Evolutionary conservation across 129 eudicot species (phyloP).

Genomic region (Flaveria trinervia): DNA sequence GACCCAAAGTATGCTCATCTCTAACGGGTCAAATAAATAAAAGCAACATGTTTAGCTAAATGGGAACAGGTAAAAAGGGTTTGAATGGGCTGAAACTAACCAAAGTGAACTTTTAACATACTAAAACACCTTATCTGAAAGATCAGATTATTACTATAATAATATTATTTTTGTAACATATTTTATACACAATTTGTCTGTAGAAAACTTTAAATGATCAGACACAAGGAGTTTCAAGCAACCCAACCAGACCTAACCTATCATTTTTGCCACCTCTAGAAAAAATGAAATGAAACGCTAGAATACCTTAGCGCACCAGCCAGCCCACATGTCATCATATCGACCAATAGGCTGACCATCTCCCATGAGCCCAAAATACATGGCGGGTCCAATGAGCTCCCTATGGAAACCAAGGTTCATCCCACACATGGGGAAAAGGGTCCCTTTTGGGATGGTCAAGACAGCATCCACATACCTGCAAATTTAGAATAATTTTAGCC

Average conservation of each 20-base stretch:
- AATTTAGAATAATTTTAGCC: not conserved
- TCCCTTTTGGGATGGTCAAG: conserved; percentile 67
- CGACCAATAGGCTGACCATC: conserved; percentile 82
- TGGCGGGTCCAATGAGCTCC: conserved; percentile 76
- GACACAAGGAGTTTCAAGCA: not conserved
- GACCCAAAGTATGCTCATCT: not conserved
- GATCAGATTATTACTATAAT: not conserved
- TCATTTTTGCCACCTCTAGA: not conserved
- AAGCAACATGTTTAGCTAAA: not conserved
- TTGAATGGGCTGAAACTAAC: too few species aligned
- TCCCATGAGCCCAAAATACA: conserved; percentile 89
- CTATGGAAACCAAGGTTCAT: conserved; percentile 77
- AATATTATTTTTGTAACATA: not conserved
- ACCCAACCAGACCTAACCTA: not conserved
- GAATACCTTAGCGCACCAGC: conserved; percentile 72
- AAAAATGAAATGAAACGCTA: not conserved
- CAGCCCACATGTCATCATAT: conserved; percentile 87
- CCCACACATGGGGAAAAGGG: conserved; percentile 78
- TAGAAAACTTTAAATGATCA: not conserved
- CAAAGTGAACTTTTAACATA: not conserved
- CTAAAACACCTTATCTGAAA: not conserved
- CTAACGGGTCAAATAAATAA: not conserved
- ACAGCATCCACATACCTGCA: conserved; percentile 79
- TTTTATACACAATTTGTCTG: not conserved
- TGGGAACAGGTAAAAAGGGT: not conserved